Base-by-base conservation (phyloP, 2,329 filamentous ascomycete species). In the Rasamsonia emersonii region DNA sequence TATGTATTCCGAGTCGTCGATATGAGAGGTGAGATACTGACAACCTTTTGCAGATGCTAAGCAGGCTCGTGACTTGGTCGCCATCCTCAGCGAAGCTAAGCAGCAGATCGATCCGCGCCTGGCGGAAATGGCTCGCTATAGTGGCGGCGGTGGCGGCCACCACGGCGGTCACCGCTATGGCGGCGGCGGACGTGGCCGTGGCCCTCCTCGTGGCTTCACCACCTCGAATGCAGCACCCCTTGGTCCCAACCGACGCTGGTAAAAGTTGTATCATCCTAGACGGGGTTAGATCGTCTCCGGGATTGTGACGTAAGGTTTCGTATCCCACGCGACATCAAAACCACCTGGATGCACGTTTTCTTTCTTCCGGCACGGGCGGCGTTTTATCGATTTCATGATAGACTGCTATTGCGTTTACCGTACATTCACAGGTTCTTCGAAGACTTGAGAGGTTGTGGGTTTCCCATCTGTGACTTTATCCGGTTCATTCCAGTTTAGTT, bases 41-140 rank as follows among this genome's bases (percentile, higher is more conserved):
- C 20, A 23, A 23, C 28, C 10, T 19, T 38, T 34, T 37, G 21
- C 41, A 88, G 84, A 91, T 68, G 76, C 82, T 53, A 91, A 89
- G 71, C 84, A 91, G 77, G 89, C 91, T 66, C 89, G 91, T 74
- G 91, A 98, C 68, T 79, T 98, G 57, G 80, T 98, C 50, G 74
- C 75, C 51, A 85, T 98, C 52, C 81, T 98, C 49, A 80, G 80
- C 56, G 91, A 98, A 68, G 88, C 91, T 46, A 96, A 96, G 72
- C 91, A 98, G 71, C 82, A 93, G 65, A 88, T 98, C 62, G 91
- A 96, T 54, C 91, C 91, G 56, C 82, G 86, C 61, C 81, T 98
- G 43, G 78, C 79, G 43, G 91, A 98, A 72, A 96, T 98, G 91
- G 79, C 77, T 49, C 83, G 91, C 61, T 96, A 88, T 58, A 77